Conservation (phyloP, 306 rosid species). For the Cyamopsis tetragonoloba region DNA sequence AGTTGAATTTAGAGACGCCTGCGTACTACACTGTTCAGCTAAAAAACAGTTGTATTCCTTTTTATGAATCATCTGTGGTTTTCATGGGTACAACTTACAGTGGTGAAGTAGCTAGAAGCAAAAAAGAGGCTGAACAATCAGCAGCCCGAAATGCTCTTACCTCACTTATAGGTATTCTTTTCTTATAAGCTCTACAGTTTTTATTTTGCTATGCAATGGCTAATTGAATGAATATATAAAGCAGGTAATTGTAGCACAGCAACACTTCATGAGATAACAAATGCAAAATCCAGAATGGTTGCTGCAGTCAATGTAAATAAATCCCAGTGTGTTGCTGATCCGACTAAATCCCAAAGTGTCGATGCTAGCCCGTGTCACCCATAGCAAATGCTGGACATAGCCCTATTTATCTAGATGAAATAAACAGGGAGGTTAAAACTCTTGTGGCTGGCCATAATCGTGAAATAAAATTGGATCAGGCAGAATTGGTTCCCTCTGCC, state of each 20-base stretch:
- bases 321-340: neutral
- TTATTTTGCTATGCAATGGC: neutral
- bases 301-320: slow-evolving; percentile 6
- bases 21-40: slow-evolving; percentile 29
- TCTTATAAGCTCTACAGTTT: neutral
- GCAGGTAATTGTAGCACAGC: slow-evolving; percentile 28
- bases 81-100: slow-evolving; percentile 39
- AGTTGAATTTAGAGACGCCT: slow-evolving; percentile 36
- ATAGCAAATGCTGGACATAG: neutral
- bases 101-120: slow-evolving; percentile 30
- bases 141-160: slow-evolving; percentile 47
- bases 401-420: neutral
- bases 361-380: neutral
- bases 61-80: slow-evolving; percentile 40
- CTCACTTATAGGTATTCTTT: slow-evolving; percentile 40
- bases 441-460: neutral
- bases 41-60: slow-evolving; percentile 22
- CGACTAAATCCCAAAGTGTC: neutral
- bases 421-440: neutral
- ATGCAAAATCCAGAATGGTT: slow-evolving; percentile 30
- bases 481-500: no score
- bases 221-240: slow-evolving; percentile 9
- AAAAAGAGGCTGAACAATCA: slow-evolving; percentile 58
- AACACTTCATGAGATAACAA: slow-evolving; percentile 27
- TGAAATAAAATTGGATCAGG: neutral